Evolutionary conservation across 176 grass and related monocot species (phyloP).

Genomic region (Luzula sylvatica): DNA sequence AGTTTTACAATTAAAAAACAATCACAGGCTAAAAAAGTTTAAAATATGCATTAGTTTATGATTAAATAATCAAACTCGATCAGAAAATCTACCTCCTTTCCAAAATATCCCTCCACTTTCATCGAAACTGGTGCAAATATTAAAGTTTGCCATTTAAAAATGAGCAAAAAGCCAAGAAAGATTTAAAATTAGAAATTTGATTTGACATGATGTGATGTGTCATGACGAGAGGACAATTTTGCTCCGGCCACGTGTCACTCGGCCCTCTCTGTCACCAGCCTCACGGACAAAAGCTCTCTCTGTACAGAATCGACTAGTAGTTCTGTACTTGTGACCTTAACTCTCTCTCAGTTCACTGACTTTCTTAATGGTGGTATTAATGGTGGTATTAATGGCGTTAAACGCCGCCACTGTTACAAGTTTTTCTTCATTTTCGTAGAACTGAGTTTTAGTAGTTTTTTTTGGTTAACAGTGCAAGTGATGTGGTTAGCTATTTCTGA

Average conservation of each 20-base stretch:
- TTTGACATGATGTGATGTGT: slow-evolving; percentile 20
- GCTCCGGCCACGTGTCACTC: slow-evolving; percentile 1
- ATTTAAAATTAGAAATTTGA: slow-evolving; percentile 8
- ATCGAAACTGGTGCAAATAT: slow-evolving; percentile 12
- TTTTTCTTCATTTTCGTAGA: too few relatives aligned
- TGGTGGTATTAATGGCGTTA: too few relatives aligned
- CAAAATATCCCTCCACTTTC: neutral
- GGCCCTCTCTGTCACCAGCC: neutral
- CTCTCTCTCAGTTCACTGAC: too few relatives aligned
- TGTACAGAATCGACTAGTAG: neutral
- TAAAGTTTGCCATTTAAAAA: slow-evolving; percentile 13
- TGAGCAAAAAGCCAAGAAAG: neutral
- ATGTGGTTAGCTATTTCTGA: too few relatives aligned
- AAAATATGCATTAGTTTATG: too few relatives aligned
- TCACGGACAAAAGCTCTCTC: neutral
- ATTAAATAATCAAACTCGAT: neutral
- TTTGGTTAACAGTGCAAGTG: too few relatives aligned
- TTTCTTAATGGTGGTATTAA: too few relatives aligned
- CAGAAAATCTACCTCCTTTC: slow-evolving; percentile 10
- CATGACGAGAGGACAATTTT: neutral
- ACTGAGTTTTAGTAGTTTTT: too few relatives aligned
- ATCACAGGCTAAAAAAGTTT: too few relatives aligned
- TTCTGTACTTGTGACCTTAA: slow-evolving; percentile 10
- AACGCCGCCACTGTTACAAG: too few relatives aligned
- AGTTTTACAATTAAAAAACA: too few relatives aligned